Conservation (phyloP, 2,329 filamentous ascomycete genomes). For the Microascus cirrosus region DNA sequence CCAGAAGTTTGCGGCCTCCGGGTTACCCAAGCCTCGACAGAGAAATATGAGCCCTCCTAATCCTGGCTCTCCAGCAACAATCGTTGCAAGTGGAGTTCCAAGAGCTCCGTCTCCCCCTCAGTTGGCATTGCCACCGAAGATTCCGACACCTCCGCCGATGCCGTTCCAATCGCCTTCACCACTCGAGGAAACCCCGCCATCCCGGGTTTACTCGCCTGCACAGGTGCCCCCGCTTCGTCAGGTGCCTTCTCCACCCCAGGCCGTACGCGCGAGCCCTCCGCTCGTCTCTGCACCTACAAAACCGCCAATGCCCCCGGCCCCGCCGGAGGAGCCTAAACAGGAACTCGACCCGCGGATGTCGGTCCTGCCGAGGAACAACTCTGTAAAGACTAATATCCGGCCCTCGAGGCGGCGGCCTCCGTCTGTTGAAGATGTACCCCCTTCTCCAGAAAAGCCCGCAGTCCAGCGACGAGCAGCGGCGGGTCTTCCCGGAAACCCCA, state of each 20-base stretch:
- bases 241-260: neutral
- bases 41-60: neutral
- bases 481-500: constrained; percentile 37
- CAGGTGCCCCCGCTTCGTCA: neutral
- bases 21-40: neutral
- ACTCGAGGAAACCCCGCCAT: too few species aligned
- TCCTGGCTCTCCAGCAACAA: neutral
- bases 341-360: constrained; percentile 9
- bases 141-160: neutral
- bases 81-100: neutral
- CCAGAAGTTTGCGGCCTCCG: neutral
- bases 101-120: neutral
- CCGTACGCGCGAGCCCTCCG: neutral
- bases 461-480: constrained; percentile 31
- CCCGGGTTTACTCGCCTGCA: neutral
- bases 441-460: constrained; percentile 19
- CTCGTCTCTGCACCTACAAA: constrained; percentile 1
- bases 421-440: constrained; percentile 10
- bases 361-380: constrained; percentile 18
- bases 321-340: neutral
- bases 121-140: neutral
- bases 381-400: constrained; percentile 17
- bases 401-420: constrained; percentile 17
- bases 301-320: neutral
- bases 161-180: neutral